A percentile compares a stretch with the other conserved stretches of the same genome.
Conservation (phyloP, 228 moss, liverwort and hornwort genomes). For the Sphagnum magellanicum region DNA sequence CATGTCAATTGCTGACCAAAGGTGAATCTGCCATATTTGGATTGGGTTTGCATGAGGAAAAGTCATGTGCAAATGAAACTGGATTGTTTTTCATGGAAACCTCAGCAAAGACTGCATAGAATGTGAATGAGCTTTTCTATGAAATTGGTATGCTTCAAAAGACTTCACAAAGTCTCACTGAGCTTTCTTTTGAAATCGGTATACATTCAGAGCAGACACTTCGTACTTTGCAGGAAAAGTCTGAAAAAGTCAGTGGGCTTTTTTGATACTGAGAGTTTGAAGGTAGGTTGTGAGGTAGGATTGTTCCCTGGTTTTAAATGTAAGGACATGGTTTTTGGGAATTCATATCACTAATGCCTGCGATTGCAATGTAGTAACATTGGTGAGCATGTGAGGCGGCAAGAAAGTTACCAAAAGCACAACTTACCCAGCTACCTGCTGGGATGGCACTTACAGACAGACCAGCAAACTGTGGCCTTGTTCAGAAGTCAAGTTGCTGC, state of each 20-base stretch:
- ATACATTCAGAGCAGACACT: too few species aligned
- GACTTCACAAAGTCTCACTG: background rate
- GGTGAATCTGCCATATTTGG: background rate
- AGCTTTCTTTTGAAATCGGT: too few species aligned
- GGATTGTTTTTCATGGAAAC: conserved; percentile 98
- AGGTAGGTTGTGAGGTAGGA: too few species aligned
- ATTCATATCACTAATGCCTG: too few species aligned
- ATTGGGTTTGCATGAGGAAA: conserved; percentile 62
- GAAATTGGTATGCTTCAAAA: conserved; percentile 62
- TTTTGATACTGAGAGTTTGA: too few species aligned
- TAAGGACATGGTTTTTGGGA: too few species aligned
- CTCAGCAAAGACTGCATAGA: conserved; percentile 94
- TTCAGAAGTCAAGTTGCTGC: conserved; percentile 47
- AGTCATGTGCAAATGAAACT: conserved; percentile 89
- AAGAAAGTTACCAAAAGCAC: conserved; percentile 60
- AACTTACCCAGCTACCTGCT: conserved; percentile 35
- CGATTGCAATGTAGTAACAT: too few species aligned
- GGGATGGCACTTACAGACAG: conserved; percentile 55
- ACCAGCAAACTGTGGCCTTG: conserved; percentile 32
- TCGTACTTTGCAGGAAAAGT: too few species aligned
- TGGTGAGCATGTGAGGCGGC: conserved; percentile 16
- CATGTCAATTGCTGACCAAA: too few species aligned
- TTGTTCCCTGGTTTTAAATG: too few species aligned
- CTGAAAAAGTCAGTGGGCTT: too few species aligned
- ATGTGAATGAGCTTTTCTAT: conserved; percentile 94